A percentile compares a stretch with the other conserved stretches of the same genome.
Conservation (phyloP, 176 grass and related monocot species). For the Chloris gayana region DNA sequence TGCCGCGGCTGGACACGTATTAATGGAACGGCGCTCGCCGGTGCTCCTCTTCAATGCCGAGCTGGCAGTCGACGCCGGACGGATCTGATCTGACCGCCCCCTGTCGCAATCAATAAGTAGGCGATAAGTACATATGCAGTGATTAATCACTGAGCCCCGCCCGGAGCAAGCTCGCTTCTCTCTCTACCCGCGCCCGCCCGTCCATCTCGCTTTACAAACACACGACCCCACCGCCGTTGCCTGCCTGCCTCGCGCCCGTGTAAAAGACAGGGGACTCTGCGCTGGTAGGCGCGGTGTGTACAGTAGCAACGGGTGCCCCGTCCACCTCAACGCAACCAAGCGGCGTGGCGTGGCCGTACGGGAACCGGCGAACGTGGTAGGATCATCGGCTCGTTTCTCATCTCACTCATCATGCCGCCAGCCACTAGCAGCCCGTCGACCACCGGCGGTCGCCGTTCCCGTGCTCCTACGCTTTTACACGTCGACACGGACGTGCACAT, state of each 20-base stretch:
- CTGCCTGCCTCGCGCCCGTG: slow-evolving; percentile 1
- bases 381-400: slow-evolving; percentile 7
- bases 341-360: slow-evolving; percentile 25
- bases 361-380: slow-evolving; percentile 42
- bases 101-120: slow-evolving; percentile 34
- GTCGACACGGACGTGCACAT: slow-evolving; percentile 16
- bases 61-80: slow-evolving; percentile 22
- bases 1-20: slow-evolving; percentile 21
- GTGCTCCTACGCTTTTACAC: background rate
- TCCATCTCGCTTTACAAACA: background rate
- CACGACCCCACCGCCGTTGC: background rate
- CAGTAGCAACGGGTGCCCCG: slow-evolving; percentile 13
- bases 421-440: background rate
- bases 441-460: background rate
- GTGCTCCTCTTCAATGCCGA: slow-evolving; percentile 29
- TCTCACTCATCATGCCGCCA: background rate
- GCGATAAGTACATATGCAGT: slow-evolving; percentile 36
- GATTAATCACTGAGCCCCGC: slow-evolving; percentile 24
- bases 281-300: background rate
- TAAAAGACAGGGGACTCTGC: background rate
- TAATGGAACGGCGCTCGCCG: slow-evolving; percentile 11
- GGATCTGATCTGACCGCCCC: slow-evolving; percentile 27
- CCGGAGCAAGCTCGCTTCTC: background rate
- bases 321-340: slow-evolving; percentile 13
- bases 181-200: too few species aligned